Conservation (phyloP, 164 flowering plant genomes). For the Euptelea pleiosperma region DNA sequence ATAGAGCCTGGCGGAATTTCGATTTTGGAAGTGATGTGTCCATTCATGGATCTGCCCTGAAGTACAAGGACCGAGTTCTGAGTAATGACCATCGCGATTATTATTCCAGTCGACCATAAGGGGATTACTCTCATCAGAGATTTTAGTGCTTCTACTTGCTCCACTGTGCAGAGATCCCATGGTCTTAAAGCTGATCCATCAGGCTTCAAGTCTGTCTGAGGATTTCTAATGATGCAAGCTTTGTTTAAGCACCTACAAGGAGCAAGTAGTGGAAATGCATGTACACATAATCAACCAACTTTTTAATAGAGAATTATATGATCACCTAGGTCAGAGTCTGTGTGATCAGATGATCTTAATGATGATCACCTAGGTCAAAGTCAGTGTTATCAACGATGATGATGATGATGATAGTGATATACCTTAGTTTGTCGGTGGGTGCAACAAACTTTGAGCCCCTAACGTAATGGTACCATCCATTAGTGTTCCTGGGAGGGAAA, state of each 20-base stretch:
- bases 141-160: slow-evolving; percentile 49
- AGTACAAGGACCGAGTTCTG: slow-evolving; percentile 34
- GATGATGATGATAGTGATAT: no score
- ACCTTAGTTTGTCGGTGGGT: not conserved
- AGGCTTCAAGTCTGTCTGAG: slow-evolving; percentile 25
- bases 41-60: slow-evolving; percentile 54
- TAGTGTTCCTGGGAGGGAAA: not conserved
- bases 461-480: slow-evolving; percentile 1
- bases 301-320: no score
- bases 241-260: slow-evolving; percentile 36
- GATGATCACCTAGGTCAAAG: no score
- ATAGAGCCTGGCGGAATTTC: slow-evolving; percentile 59
- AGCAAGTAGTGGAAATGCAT: no score
- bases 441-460: not conserved
- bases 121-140: slow-evolving; percentile 41
- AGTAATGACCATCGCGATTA: slow-evolving; percentile 16
- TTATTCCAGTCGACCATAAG: slow-evolving; percentile 47
- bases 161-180: slow-evolving; percentile 41
- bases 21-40: slow-evolving; percentile 39
- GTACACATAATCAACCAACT: no score
- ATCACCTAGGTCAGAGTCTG: no score
- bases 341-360: no score
- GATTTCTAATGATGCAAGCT: slow-evolving; percentile 37
- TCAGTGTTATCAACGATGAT: no score
- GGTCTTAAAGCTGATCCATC: slow-evolving; percentile 37